A percentile compares a stretch with the other conserved stretches of the same genome.
These are phyloP conservation scores for Acer yangbiense DNA, from an alignment of 345 rosid genomes.

Conservation along the genomic window DNA sequence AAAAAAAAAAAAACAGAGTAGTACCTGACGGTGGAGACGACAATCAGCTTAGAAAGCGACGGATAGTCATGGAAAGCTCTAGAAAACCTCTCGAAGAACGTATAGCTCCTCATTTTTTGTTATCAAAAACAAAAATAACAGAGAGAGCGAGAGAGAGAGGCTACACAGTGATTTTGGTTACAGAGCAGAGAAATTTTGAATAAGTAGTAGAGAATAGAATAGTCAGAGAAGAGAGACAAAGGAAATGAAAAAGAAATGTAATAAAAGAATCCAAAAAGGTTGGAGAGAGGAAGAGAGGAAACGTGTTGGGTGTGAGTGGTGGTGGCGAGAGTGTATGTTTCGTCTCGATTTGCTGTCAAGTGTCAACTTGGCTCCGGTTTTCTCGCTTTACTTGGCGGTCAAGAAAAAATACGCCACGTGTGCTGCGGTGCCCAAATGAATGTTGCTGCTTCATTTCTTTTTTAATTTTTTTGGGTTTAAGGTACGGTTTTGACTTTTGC, in stretches of 20 bases:
- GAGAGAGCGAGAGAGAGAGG: not conserved
- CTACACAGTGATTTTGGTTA: not conserved
- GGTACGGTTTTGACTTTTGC: too few relatives aligned
- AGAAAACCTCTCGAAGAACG: constrained; percentile 57
- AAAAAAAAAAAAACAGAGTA: constrained; percentile 5
- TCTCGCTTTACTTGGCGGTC: constrained; percentile 28
- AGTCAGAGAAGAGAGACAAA: not conserved
- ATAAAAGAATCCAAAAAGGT: constrained; percentile 14
- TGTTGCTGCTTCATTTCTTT: not conserved
- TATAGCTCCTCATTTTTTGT: constrained; percentile 58
- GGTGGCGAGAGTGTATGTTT: not conserved
- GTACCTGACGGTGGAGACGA: constrained; percentile 85
- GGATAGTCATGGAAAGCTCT: constrained; percentile 70
- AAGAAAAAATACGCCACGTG: constrained; percentile 39
- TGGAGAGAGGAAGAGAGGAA: constrained; percentile 17
- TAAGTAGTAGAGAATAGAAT: not conserved
- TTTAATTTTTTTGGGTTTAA: too few relatives aligned
- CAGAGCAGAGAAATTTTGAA: constrained; percentile 4
- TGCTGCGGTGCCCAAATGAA: not conserved
- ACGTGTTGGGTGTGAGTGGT: constrained; percentile 18
- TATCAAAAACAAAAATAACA: not conserved
- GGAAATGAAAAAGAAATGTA: not conserved
- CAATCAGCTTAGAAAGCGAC: constrained; percentile 61
- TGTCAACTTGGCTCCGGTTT: constrained; percentile 28
- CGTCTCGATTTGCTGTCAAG: constrained; percentile 15